Evolutionary conservation across 2,329 filamentous ascomycete species (phyloP).

Genomic region (Westerdykella sp.): DNA sequence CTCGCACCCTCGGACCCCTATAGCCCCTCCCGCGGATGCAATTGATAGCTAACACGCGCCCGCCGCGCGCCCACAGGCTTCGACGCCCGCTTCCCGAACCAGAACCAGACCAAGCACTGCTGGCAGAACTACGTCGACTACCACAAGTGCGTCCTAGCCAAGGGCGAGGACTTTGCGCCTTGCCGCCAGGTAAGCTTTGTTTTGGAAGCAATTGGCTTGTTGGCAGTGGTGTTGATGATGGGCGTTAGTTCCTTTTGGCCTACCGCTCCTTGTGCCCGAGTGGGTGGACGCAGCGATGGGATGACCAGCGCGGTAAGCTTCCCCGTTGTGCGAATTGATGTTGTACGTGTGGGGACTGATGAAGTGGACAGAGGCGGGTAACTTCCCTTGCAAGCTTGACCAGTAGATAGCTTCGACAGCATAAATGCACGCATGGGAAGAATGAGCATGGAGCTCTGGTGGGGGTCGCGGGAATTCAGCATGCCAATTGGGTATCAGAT

Average conservation of each 20-base stretch:
- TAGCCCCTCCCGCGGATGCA: constrained; percentile 1
- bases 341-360: not conserved
- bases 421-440: not conserved
- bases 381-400: constrained; percentile 34
- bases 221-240: constrained; percentile 5
- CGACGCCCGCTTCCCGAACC: constrained; percentile 97
- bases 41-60: constrained; percentile 13
- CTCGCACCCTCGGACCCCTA: not conserved
- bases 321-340: not conserved
- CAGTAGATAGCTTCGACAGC: constrained; percentile 19
- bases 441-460: no score
- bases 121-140: constrained; percentile 99
- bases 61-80: constrained; percentile 59
- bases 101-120: constrained; percentile 99
- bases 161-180: constrained; percentile 96
- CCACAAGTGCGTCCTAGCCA: constrained; percentile 98
- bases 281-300: constrained; percentile 90
- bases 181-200: constrained; percentile 76
- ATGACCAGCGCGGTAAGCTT: constrained; percentile 83
- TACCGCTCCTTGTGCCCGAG: constrained; percentile 97
- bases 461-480: no score
- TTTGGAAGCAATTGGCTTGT: not conserved
- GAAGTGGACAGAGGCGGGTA: constrained; percentile 21
- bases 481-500: no score
- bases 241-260: constrained; percentile 78